Evolutionary conservation across 441 rosid genomes (phyloP), one percentile per base, ranked within the genome.

Genomic region (Lepidium campestre): DNA sequence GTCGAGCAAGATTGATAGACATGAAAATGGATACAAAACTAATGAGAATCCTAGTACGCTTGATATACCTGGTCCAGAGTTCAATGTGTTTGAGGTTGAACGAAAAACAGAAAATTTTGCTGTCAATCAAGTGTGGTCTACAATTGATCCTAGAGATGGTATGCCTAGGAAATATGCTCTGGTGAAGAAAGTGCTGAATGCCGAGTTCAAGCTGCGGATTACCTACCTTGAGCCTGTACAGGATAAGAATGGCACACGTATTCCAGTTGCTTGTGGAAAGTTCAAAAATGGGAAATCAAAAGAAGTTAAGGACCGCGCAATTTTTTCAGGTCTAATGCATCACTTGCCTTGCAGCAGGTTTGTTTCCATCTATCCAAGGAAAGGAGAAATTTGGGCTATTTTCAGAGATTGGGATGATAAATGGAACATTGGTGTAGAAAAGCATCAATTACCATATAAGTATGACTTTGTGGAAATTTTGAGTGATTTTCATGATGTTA

Each of bases 331-430:
- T 56, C 58, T 57, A 78, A 56, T 89, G 70, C 31, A 7, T 47
- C 80, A 67, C 65, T 75, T 67, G 44, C 58, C 57, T 9, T 8
- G 60, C 18, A 31, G 11, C 50, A 67, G 62, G 48, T 62, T 34
- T 35, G 68, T 78, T 17, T 72, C 29, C 47, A 80, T 94, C 74
- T 77, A 77, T 77, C 98, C 99, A n/a, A 77, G 61, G 61, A 75
- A 77, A 61, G 97, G 98, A 39, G 91, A 91, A 77, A 82, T 80
- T 18, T 91, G 98, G 96, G 99, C 94, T 52, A 56, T 85, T 62
- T 88, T 86, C 75, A 85, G 78, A 79, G 72, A 85, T 63, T 94
- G 98, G 97, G 70, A 80, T 63, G 62, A 78, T 18, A 72, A 77
- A 36, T 85, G 88, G 96, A 77, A 58, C 62, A 71, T 75, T 57